Conservation (phyloP, 148 eudicot species). For the Simmondsia chinensis region DNA sequence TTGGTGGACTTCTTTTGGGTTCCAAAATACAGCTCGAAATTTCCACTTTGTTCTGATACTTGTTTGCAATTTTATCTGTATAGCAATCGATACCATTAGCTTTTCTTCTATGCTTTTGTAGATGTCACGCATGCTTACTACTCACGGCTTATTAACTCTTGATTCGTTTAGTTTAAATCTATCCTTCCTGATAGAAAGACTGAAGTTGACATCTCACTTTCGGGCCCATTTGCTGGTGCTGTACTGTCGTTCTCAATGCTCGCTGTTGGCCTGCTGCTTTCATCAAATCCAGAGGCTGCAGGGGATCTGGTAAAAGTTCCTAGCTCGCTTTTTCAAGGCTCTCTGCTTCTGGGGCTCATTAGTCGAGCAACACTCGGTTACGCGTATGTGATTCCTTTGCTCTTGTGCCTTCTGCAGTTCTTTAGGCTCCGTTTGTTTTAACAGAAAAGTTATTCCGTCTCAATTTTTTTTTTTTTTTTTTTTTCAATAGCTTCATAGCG, state of each 20-base stretch:
- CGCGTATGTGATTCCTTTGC: conserved; percentile 50
- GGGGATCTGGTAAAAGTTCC: conserved; percentile 91
- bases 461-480: too few relatives aligned
- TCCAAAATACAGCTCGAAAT: too few relatives aligned
- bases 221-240: conserved; percentile 98
- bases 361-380: conserved; percentile 88
- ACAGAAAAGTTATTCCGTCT: too few relatives aligned
- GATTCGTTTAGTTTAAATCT: conserved; percentile 70
- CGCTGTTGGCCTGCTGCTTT: conserved; percentile 76
- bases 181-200: conserved; percentile 91
- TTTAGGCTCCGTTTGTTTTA: too few relatives aligned
- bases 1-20: too few relatives aligned
- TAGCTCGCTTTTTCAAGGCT: conserved; percentile 85
- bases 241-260: conserved; percentile 81
- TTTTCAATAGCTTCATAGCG: too few relatives aligned
- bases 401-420: conserved; percentile 11
- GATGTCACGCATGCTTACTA: too few relatives aligned
- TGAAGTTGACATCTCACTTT: conserved; percentile 76
- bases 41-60: too few relatives aligned
- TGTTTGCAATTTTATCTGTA: too few relatives aligned
- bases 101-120: too few relatives aligned
- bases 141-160: conserved; percentile 11
- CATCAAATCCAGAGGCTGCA: conserved; percentile 62
- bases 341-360: conserved; percentile 89
- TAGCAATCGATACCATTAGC: too few relatives aligned